Conservation (phyloP, 306 rosid genomes). For the Cucumis sativus region Cucumber_9930_V3 NC_026660.2:25526501-25527000, state of each 20-base stretch:
- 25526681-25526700: background rate
- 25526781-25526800: background rate
- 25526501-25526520: too few species aligned
- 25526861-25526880: background rate
- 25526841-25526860: background rate
- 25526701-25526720: background rate
- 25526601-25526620: background rate
- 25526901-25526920: constrained; percentile 64
- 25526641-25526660: background rate
- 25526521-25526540: background rate
- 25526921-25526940: constrained; percentile 36
- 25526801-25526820: background rate
- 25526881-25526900: constrained; percentile 24
- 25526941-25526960: constrained; percentile 26
- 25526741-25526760: background rate
- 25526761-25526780: background rate
- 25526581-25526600: background rate
- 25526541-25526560: background rate
- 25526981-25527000: constrained; percentile 32
- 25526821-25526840: background rate
- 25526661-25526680: background rate
- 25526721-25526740: background rate
- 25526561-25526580: background rate
- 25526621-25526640: background rate
- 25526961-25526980: constrained; percentile 20